Conservation (phyloP, 768 basidiomycete genomes). For the Coprinopsis cinerea region DNA sequence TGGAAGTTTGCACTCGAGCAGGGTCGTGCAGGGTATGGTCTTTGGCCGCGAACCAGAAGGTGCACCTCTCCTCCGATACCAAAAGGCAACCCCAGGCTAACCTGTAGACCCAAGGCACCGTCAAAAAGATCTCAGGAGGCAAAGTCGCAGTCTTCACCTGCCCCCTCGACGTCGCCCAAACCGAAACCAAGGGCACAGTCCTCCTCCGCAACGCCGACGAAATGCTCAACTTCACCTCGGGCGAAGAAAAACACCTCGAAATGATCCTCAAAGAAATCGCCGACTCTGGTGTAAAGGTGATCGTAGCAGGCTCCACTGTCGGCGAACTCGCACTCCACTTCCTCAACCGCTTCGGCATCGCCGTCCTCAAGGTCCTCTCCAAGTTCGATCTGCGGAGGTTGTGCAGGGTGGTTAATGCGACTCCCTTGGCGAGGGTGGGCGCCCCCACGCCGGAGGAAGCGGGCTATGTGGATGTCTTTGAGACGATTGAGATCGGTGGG, state of each 20-base stretch:
- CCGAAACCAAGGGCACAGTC: conserved; percentile 98
- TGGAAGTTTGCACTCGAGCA: conserved; percentile 76
- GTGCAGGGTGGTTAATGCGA: conserved; percentile 93
- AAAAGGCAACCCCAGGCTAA: neutral
- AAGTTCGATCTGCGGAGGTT: conserved; percentile 96
- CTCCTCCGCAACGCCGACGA: conserved; percentile 93
- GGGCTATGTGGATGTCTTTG: conserved; percentile 89
- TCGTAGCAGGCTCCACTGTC: conserved; percentile 88
- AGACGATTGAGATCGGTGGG: conserved; percentile 93
- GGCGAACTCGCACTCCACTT: conserved; percentile 97
- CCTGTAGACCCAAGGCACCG: conserved; percentile 41
- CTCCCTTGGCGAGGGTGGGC: conserved; percentile 92
- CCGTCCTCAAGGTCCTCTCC: conserved; percentile 93
- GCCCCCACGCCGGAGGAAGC: conserved; percentile 96
- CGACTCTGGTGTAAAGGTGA: conserved; percentile 88
- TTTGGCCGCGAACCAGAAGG: conserved; percentile 96
- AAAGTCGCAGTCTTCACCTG: conserved; percentile 97
- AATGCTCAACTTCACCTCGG: conserved; percentile 93
- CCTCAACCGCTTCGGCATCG: conserved; percentile 89
- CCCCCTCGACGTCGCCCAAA: conserved; percentile 89
- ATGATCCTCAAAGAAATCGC: conserved; percentile 98
- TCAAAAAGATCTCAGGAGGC: conserved; percentile 78
- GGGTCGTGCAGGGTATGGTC: conserved; percentile 96
- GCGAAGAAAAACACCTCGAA: conserved; percentile 96
- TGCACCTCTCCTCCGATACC: conserved; percentile 23